Evolutionary conservation across 345 rosid species (phyloP).

Genomic region (Diplotaxis tenuifolia): DNA sequence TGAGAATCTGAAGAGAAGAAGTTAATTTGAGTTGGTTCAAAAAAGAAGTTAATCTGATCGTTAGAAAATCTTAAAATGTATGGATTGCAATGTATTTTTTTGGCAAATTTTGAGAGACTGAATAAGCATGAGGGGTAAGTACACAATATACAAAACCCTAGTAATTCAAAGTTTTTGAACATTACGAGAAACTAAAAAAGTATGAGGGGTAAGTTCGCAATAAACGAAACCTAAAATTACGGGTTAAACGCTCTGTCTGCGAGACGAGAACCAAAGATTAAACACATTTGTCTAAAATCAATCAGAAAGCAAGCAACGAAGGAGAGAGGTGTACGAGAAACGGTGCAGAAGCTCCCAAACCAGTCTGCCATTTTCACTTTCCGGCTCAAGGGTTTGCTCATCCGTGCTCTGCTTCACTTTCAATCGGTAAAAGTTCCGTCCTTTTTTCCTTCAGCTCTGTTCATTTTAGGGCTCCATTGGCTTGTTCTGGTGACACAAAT

Average conservation of each 20-base stretch:
- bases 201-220: background rate
- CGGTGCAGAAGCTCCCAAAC: background rate
- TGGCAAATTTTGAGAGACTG: background rate
- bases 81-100: too few species aligned
- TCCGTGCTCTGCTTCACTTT: conserved; percentile 1
- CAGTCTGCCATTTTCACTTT: conserved; percentile 8
- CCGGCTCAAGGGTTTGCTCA: conserved; percentile 12
- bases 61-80: too few species aligned
- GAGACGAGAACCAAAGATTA: background rate
- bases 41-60: too few species aligned
- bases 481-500: conserved; percentile 14
- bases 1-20: too few species aligned
- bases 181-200: background rate
- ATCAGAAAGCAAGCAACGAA: background rate
- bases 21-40: too few species aligned
- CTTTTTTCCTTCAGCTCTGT: background rate
- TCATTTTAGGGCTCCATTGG: conserved; percentile 18
- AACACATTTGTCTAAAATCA: background rate
- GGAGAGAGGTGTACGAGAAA: background rate
- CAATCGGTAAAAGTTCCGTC: background rate
- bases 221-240: background rate
- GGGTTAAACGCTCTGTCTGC: background rate
- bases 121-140: conserved; percentile 13
- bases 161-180: too few species aligned
- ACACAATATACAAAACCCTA: background rate